Evolutionary conservation across 768 basidiomycete genomes (phyloP), one percentile per base, ranked within the genome.

Genomic region (Macrolepiota albuminosa): DNA sequence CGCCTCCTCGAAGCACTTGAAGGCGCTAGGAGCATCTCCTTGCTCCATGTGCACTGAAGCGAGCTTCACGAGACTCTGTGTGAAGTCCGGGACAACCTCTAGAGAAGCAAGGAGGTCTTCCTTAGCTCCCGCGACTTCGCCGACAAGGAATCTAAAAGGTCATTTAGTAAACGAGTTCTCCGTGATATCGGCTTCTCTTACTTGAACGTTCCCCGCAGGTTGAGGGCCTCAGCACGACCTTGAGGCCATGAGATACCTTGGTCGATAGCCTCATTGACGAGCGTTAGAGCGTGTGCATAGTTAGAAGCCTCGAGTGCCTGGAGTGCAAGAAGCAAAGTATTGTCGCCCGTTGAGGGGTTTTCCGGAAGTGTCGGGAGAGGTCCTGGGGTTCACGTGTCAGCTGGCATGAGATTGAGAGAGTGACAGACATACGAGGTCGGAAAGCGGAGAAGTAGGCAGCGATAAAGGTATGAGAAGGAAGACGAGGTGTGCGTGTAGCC

Each of bases 21-120:
- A 95, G 1, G 96, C 91, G 64, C 84, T 85, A 21, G 79, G 75
- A 13, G 91, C 82, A 62, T 94, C 84, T 43, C 88, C 88, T 67
- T 95, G 88, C 71, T 99, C 97, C 96, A 99, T 98, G 73, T 95
- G 81, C 42, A 98, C 95, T 66, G 89, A 93, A 14, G 96, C 97
- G 62, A 98, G 87, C 82, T 99, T 99, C 65, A 99, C 95, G 72
- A 93, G 83, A 64, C 86, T 89, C 74, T 98, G 96, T 0, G 93
- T 93, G 66, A 87, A 85, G 46, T 75, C 76, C 14, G 83, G 91
- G 59, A 78, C 72, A 34, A 96, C 74, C 54, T 81, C 75, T 57
- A 96, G 77, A 48, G 89, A 89, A 66, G 88, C 84, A 48, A 89
- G 82, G 39, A 98, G 78, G 72, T 98, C 96, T 2, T 73, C 79